A percentile compares a stretch with the other conserved stretches of the same genome.
These are phyloP conservation scores for Omphalotus guepiniiformis DNA, from an alignment of 768 basidiomycete species.

Conservation along the genomic window DNA sequence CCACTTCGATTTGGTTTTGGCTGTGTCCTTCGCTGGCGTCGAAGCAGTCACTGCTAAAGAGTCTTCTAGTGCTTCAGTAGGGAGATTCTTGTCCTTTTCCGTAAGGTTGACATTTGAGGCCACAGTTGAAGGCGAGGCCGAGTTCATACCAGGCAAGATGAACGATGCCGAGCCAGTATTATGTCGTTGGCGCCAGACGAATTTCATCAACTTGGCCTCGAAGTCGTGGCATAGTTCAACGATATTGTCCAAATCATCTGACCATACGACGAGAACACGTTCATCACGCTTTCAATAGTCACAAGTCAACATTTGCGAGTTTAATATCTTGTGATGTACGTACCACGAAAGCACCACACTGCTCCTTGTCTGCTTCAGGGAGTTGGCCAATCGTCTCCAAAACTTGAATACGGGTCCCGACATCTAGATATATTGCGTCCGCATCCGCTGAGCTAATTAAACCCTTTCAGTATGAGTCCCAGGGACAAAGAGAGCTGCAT, in stretches of 20 bases:
- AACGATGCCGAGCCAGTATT: slow-evolving; percentile 30
- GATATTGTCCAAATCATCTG: slow-evolving; percentile 76
- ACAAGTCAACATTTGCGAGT: slow-evolving; percentile 8
- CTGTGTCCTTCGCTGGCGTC: too few relatives aligned
- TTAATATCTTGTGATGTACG: slow-evolving; percentile 20
- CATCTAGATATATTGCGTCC: slow-evolving; percentile 63
- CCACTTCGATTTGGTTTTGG: slow-evolving; percentile 24
- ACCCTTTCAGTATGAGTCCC: slow-evolving; percentile 8
- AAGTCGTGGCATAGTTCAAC: slow-evolving; percentile 72
- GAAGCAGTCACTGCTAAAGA: slow-evolving; percentile 27
- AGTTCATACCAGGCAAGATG: slow-evolving; percentile 33
- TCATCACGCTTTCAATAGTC: slow-evolving; percentile 64
- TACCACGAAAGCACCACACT: slow-evolving; percentile 85
- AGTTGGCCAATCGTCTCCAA: slow-evolving; percentile 65
- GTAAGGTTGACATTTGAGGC: slow-evolving; percentile 53
- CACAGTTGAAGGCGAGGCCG: slow-evolving; percentile 40
- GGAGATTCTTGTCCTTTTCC: slow-evolving; percentile 35
- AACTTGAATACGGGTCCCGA: slow-evolving; percentile 84
- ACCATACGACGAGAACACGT: slow-evolving; percentile 79
- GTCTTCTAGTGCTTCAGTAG: slow-evolving; percentile 25
- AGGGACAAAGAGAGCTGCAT: slow-evolving; percentile 21
- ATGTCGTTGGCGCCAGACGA: slow-evolving; percentile 50
- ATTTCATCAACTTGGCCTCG: slow-evolving; percentile 60
- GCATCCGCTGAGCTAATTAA: slow-evolving; percentile 54
- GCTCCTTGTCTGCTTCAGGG: slow-evolving; percentile 82